Conservation (phyloP, 2,329 filamentous ascomycete genomes). For the Fusarium mundagurra region DNA sequence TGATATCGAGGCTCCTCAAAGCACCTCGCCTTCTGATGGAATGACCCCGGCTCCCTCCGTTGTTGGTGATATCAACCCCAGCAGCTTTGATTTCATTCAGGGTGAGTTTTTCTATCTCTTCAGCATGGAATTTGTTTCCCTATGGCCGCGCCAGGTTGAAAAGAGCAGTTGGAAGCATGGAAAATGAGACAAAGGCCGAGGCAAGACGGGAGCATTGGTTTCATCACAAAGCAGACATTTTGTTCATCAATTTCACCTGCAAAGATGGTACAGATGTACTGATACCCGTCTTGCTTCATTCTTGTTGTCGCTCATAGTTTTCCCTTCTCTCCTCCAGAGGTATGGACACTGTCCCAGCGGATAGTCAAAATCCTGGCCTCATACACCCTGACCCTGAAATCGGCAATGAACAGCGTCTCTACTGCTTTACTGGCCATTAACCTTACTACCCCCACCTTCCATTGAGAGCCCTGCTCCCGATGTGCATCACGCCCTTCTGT, state of each 20-base stretch:
- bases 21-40: slow-evolving; percentile 51
- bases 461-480: slow-evolving; percentile 24
- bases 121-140: background rate
- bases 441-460: slow-evolving; percentile 27
- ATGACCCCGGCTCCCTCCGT: slow-evolving; percentile 52
- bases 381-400: slow-evolving; percentile 14
- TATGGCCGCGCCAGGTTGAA: background rate
- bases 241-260: background rate
- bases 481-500: slow-evolving; percentile 21
- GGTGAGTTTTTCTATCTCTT: slow-evolving; percentile 51
- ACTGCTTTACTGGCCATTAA: slow-evolving; percentile 16
- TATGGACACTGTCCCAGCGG: slow-evolving; percentile 35
- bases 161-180: background rate
- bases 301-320: background rate
- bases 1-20: slow-evolving; percentile 48
- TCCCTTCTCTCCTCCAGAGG: slow-evolving; percentile 7
- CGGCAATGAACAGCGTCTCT: slow-evolving; percentile 24
- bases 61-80: slow-evolving; percentile 56
- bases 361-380: slow-evolving; percentile 21
- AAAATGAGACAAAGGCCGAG: background rate
- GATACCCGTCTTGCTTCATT: background rate
- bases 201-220: background rate
- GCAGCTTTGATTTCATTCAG: slow-evolving; percentile 60
- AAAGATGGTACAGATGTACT: background rate
- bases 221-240: background rate